Evolutionary conservation across 257 asterid species (phyloP).

Genomic region (Echites panduratus): DNA sequence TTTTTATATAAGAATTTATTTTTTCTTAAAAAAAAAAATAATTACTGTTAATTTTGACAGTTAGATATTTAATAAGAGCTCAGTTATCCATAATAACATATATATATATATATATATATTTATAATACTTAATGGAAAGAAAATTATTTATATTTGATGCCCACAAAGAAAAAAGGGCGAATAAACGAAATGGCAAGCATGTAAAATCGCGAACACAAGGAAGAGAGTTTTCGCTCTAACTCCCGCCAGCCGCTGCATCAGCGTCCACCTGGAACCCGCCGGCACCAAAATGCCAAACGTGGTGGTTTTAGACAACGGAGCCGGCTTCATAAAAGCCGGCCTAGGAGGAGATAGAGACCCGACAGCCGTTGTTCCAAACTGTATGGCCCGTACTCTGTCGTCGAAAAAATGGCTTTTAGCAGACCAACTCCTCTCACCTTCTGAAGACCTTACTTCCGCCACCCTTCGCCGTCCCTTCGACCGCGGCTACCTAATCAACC

Average conservation of each 20-base stretch:
- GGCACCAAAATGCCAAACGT: conserved; percentile 47
- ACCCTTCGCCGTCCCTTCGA: conserved; percentile 92
- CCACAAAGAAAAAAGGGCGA: neutral
- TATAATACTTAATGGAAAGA: too few relatives aligned
- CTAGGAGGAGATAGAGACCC: conserved; percentile 89
- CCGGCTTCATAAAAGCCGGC: conserved; percentile 83
- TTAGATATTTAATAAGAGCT: too few relatives aligned
- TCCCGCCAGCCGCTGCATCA: neutral
- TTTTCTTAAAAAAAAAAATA: too few relatives aligned
- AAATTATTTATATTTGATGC: neutral
- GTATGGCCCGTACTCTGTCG: conserved; percentile 76
- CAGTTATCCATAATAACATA: too few relatives aligned
- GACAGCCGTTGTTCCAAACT: conserved; percentile 68
- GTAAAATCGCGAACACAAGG: neutral
- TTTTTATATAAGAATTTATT: too few relatives aligned
- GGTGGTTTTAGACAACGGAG: conserved; percentile 91
- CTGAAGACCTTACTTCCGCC: conserved; percentile 93
- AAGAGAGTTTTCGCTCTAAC: neutral
- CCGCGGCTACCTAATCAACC: conserved; percentile 85
- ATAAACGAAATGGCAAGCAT: neutral
- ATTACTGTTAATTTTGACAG: too few relatives aligned
- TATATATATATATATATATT: too few relatives aligned
- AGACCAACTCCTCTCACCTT: conserved; percentile 76
- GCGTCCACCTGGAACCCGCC: neutral
- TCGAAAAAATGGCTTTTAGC: conserved; percentile 82